These are phyloP conservation scores for Lotus japonicus DNA, from an alignment of 306 rosid species.

Conservation along the genomic window DNA sequence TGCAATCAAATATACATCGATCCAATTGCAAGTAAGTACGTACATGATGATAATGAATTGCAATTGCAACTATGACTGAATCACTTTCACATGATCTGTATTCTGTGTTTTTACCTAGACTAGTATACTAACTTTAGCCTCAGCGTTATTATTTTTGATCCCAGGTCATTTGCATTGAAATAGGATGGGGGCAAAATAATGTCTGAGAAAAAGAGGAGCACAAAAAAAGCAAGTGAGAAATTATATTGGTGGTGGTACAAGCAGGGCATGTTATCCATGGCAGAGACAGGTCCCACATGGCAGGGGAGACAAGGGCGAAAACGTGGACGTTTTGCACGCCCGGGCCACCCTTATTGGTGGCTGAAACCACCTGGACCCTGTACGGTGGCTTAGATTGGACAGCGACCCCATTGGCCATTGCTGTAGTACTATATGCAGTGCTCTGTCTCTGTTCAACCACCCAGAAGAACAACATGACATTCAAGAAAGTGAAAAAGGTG, in stretches of 20 bases:
- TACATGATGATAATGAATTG: too few relatives aligned
- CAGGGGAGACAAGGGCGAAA: background rate
- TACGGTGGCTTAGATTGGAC: too few relatives aligned
- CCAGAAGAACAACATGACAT: background rate
- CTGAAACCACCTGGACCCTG: constrained; percentile 15
- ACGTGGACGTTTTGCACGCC: constrained; percentile 20
- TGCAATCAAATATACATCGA: background rate
- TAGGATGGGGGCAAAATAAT: background rate
- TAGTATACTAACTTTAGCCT: background rate
- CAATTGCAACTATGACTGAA: background rate
- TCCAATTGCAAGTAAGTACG: too few relatives aligned
- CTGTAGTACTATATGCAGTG: too few relatives aligned
- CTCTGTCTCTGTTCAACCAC: background rate
- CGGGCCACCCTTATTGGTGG: constrained; percentile 15
- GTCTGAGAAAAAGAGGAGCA: background rate
- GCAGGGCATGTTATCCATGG: background rate
- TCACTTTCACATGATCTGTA: background rate
- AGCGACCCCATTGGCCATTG: too few relatives aligned
- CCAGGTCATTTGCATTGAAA: background rate
- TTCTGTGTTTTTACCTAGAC: background rate
- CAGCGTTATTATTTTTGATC: background rate
- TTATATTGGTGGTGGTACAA: too few relatives aligned
- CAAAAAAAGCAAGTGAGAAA: background rate
- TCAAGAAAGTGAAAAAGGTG: background rate
- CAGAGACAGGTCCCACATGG: background rate